Evolutionary conservation across 2,329 filamentous ascomycete species (phyloP).

Genomic region (Alternaria postmessia): DNA sequence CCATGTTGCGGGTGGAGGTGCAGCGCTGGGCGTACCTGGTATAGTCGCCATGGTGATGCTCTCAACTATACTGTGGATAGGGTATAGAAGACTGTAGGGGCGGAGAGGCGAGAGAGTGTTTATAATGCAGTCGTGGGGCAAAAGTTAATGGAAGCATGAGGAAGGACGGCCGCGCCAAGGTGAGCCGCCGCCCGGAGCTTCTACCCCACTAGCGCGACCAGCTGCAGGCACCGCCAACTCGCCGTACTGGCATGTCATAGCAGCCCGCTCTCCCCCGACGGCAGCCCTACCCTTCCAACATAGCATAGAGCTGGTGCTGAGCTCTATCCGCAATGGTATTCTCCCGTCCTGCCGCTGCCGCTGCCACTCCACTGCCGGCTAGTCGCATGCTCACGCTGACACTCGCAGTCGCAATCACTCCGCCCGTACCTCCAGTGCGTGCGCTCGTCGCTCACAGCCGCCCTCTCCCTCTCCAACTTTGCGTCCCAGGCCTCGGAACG

Average conservation of each 20-base stretch:
- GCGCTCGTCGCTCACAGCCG: slow-evolving; percentile 90
- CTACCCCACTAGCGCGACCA: slow-evolving; percentile 34
- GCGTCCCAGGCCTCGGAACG: slow-evolving; percentile 95
- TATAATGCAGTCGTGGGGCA: slow-evolving; percentile 40
- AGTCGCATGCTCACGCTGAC: slow-evolving; percentile 32
- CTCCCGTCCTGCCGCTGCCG: background rate
- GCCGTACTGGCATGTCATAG: slow-evolving; percentile 45
- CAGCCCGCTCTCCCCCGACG: slow-evolving; percentile 23
- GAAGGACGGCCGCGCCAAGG: slow-evolving; percentile 31
- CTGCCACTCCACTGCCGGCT: background rate
- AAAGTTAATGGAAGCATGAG: slow-evolving; percentile 42
- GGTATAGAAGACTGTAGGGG: slow-evolving; percentile 1
- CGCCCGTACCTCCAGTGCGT: slow-evolving; percentile 97
- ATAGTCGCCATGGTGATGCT: slow-evolving; percentile 46
- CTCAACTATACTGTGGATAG: slow-evolving; percentile 3
- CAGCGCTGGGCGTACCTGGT: slow-evolving; percentile 38
- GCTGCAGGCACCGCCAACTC: slow-evolving; percentile 34
- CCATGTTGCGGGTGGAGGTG: background rate
- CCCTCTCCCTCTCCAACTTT: slow-evolving; percentile 94
- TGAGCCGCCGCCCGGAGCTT: slow-evolving; percentile 33
- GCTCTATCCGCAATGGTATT: slow-evolving; percentile 42
- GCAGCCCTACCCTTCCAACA: slow-evolving; percentile 25
- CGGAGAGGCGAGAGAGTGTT: slow-evolving; percentile 22
- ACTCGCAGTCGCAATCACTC: slow-evolving; percentile 84
- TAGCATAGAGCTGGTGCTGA: slow-evolving; percentile 29